A percentile compares a stretch with the other conserved stretches of the same genome.
These are phyloP conservation scores for Cucumis cinereus DNA, from an alignment of 306 rosid genomes.

Conservation along the genomic window DNA sequence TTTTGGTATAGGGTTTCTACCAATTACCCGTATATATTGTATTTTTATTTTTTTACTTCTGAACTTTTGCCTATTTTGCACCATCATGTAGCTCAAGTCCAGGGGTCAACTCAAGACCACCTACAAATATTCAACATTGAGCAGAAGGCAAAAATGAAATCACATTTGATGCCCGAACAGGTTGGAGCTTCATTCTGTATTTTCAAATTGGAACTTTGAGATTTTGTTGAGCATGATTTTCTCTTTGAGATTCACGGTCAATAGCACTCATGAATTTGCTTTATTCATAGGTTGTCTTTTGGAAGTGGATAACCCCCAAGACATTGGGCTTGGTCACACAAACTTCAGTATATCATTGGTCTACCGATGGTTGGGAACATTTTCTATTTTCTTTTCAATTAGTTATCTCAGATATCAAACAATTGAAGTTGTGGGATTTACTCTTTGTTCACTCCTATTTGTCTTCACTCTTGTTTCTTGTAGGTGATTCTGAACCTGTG, in stretches of 20 bases:
- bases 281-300: conserved; percentile 65
- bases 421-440: not conserved
- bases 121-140: conserved; percentile 93
- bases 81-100: conserved; percentile 73
- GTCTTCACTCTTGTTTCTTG: conserved; percentile 11
- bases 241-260: not conserved
- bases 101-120: conserved; percentile 97
- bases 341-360: conserved; percentile 93
- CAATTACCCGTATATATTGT: not conserved
- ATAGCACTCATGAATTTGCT: conserved; percentile 9
- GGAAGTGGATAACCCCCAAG: conserved; percentile 97
- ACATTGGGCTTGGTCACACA: conserved; percentile 89
- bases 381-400: conserved; percentile 1
- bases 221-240: not conserved
- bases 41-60: not conserved
- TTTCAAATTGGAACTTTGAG: not conserved
- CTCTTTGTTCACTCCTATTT: conserved; percentile 13
- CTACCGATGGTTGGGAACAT: conserved; percentile 68
- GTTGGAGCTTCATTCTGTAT: conserved; percentile 21
- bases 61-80: not conserved
- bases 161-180: conserved; percentile 97
- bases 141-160: conserved; percentile 89
- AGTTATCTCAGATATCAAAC: not conserved
- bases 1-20: conserved; percentile 8
- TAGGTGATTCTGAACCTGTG: conserved; percentile 92